phyloP scores from a whole-genome alignment of 1,284 basidiomycete species.

The Afroboletus lepidellus region DNA sequence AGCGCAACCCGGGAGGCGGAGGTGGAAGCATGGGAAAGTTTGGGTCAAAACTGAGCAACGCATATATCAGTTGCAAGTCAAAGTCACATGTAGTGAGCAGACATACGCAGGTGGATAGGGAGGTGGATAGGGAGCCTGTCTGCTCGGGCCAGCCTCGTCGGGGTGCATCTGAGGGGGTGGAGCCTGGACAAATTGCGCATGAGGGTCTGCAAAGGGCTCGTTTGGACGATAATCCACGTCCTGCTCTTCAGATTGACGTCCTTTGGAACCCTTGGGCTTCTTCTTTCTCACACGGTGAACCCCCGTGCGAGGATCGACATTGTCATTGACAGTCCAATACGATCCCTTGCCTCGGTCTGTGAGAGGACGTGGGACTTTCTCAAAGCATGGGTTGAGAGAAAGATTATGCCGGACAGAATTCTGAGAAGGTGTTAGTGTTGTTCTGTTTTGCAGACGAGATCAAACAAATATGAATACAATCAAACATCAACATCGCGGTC shows the following conservation, averaged over 20 bases:
- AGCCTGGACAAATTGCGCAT: constrained; percentile 50
- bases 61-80: constrained; percentile 4
- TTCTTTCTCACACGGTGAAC: constrained; percentile 83
- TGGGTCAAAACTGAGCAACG: constrained; percentile 57
- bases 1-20: constrained; percentile 58
- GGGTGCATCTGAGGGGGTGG: constrained; percentile 51
- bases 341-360: constrained; percentile 87
- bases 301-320: constrained; percentile 80
- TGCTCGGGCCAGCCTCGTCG: constrained; percentile 57
- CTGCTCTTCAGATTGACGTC: constrained; percentile 48
- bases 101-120: constrained; percentile 45
- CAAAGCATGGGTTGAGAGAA: constrained; percentile 90
- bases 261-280: constrained; percentile 56
- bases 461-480: constrained; percentile 50
- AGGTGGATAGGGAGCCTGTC: constrained; percentile 55
- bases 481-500: constrained; percentile 61
- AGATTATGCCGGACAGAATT: constrained; percentile 95
- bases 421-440: constrained; percentile 42
- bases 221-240: constrained; percentile 61
- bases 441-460: constrained; percentile 23
- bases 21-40: constrained; percentile 60
- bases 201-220: constrained; percentile 52
- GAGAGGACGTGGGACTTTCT: constrained; percentile 85
- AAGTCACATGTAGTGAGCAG: neutral
- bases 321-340: constrained; percentile 86